Base-by-base conservation (phyloP, 805 yeast genomes). In the Zygosaccharomyces kombuchaensis region DNA sequence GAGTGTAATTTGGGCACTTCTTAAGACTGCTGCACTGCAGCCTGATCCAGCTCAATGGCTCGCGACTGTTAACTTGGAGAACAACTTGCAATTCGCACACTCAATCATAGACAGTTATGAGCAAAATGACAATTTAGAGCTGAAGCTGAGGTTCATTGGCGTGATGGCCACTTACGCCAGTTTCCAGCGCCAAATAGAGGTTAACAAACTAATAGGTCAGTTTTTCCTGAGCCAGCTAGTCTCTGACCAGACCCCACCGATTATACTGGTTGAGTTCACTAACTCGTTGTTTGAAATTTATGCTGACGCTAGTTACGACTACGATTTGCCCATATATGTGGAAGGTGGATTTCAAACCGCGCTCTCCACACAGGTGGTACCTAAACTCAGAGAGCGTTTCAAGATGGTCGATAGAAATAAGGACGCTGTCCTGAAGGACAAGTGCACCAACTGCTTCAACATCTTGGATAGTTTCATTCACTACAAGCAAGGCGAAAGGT, bases 381-480 rank as follows among this genome's bases (percentile, higher is more conserved):
- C 79, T 8, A 67, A 66, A n/a, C 67, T 83, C 45, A 78, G 75
- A 52, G 65, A 73, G 3, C 65, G 71, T 37, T 76, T 81, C 58
- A 84, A 82, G 60, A 70, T 75, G 44, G 76, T 87, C 35, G 95
- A 86, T 60, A 82, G 80, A 61, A 79, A 83, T 51, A 76, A 74
- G 50, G 65, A 77, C 48, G 67, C 74, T 1, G 77, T 68, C 35
- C 70, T 86, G 55, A 83, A 87, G 62, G 69, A 64, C 14, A 74
- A 73, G 51, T 86, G 83, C 29, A 85, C 81, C 43, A 93, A 85
- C 47, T 80, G 84, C 1, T 70, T 78, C 54, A 62, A 66, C 36
- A 89, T 87, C 53, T 67, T 91, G 53, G 80, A 75, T 10, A 72
- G 95, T 48, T 91, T 93, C 62, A 78, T 91, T 44, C 77, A 76